Conservation (phyloP, 345 rosid species). For the Dovyalis caffra region DNA sequence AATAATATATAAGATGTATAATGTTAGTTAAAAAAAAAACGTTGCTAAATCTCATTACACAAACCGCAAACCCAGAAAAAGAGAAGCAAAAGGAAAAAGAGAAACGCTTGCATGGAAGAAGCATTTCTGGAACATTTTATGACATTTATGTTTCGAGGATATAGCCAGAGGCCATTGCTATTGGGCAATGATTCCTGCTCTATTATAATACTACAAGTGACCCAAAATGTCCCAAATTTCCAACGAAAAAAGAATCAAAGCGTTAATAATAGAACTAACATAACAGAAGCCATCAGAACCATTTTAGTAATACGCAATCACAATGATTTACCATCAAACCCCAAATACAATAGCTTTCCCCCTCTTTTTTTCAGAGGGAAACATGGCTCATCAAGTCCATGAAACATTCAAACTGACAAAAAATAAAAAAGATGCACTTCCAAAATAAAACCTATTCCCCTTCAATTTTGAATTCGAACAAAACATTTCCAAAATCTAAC, state of each 20-base stretch:
- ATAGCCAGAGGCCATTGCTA: background rate
- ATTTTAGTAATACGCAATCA: background rate
- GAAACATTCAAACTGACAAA: background rate
- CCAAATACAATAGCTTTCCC: background rate
- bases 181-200: background rate
- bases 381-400: background rate
- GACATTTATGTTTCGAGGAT: background rate
- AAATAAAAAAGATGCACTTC: background rate
- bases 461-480: too few relatives aligned
- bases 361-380: background rate
- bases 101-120: background rate
- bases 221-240: background rate
- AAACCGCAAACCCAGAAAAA: background rate
- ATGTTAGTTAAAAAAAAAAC: too few relatives aligned
- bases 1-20: background rate
- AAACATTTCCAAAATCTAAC: too few relatives aligned
- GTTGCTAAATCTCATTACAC: too few relatives aligned
- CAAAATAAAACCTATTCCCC: too few relatives aligned
- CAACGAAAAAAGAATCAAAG: background rate
- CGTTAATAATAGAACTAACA: background rate
- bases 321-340: background rate
- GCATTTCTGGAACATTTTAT: background rate
- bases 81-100: background rate
- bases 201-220: background rate
- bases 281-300: background rate